These are phyloP conservation scores for Hirschioporus abietinus DNA, from an alignment of 768 basidiomycete species.

Conservation along the genomic window DNA sequence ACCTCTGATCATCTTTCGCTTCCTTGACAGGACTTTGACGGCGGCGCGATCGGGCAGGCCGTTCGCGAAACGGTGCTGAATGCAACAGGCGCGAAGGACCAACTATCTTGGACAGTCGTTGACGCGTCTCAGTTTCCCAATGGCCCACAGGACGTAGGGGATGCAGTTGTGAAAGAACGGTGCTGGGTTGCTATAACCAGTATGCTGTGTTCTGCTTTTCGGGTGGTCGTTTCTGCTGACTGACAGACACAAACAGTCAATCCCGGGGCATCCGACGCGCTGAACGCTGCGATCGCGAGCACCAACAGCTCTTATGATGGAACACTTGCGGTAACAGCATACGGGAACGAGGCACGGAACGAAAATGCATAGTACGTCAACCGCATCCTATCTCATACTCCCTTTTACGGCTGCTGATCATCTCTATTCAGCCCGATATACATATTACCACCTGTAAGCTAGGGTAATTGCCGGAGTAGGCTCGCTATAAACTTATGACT, in stretches of 20 bases:
- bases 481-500: background rate
- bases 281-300: constrained; percentile 17
- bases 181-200: constrained; percentile 53
- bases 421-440: background rate
- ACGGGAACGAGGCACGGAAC: constrained; percentile 44
- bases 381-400: constrained; percentile 9
- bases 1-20: background rate
- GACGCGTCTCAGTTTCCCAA: constrained; percentile 39
- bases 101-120: constrained; percentile 42
- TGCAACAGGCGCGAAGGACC: constrained; percentile 21
- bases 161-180: constrained; percentile 42
- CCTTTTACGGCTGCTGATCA: background rate
- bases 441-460: background rate
- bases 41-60: constrained; percentile 41
- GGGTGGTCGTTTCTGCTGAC: constrained; percentile 18
- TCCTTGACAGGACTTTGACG: constrained; percentile 54
- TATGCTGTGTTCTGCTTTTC: constrained; percentile 24
- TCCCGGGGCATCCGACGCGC: constrained; percentile 21
- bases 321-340: constrained; percentile 43
- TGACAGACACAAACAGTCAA: constrained; percentile 34
- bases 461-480: background rate
- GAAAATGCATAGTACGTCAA: constrained; percentile 54
- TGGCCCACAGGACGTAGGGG: constrained; percentile 37
- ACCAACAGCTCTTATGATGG: constrained; percentile 41
- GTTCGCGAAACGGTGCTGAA: constrained; percentile 35